Conservation (phyloP, 164 flowering plant genomes). For the Sextonia rubra region DNA sequence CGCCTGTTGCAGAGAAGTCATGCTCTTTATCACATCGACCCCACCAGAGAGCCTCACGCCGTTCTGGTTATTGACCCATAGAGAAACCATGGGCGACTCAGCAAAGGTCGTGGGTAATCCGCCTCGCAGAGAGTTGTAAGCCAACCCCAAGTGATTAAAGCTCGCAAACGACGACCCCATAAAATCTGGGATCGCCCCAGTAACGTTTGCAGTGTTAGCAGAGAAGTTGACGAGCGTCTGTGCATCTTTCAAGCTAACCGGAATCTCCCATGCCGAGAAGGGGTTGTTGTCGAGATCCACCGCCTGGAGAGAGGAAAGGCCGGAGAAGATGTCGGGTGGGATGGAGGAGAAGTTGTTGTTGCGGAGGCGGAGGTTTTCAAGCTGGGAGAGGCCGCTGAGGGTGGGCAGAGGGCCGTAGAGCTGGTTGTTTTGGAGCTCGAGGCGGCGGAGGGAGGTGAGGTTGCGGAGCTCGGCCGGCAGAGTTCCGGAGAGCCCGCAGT, state of each 20-base stretch:
- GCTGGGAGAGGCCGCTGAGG: slow-evolving; percentile 49
- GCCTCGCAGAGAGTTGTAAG: slow-evolving; percentile 60
- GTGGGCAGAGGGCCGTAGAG: slow-evolving; percentile 71
- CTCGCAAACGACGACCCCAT: slow-evolving; percentile 49
- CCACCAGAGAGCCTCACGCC: slow-evolving; percentile 56
- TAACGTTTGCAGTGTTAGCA: slow-evolving; percentile 66
- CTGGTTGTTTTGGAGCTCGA: slow-evolving; percentile 67
- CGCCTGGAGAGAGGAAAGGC: slow-evolving; percentile 38
- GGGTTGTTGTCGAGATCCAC: slow-evolving; percentile 40
- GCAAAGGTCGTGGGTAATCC: slow-evolving; percentile 54
- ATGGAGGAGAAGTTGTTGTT: slow-evolving; percentile 53
- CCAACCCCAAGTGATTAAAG: slow-evolving; percentile 48
- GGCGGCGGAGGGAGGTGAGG: slow-evolving; percentile 44
- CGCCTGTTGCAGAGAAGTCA: slow-evolving; percentile 61
- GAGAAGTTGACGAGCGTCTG: slow-evolving; percentile 69
- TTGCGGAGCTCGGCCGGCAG: slow-evolving; percentile 49
- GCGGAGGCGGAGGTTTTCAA: slow-evolving; percentile 55
- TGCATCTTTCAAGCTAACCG: slow-evolving; percentile 44
- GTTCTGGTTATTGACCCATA: slow-evolving; percentile 86
- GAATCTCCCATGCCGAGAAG: slow-evolving; percentile 68
- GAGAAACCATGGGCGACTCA: slow-evolving; percentile 47
- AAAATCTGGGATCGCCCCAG: slow-evolving; percentile 61
- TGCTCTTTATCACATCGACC: slow-evolving; percentile 59
- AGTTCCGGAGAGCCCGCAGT: slow-evolving; percentile 44
- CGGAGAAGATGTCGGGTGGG: slow-evolving; percentile 66